Evolutionary conservation across 2,329 filamentous ascomycete species (phyloP), one percentile per base, ranked within the genome.

Genomic region (Botrytis cinerea): DNA sequence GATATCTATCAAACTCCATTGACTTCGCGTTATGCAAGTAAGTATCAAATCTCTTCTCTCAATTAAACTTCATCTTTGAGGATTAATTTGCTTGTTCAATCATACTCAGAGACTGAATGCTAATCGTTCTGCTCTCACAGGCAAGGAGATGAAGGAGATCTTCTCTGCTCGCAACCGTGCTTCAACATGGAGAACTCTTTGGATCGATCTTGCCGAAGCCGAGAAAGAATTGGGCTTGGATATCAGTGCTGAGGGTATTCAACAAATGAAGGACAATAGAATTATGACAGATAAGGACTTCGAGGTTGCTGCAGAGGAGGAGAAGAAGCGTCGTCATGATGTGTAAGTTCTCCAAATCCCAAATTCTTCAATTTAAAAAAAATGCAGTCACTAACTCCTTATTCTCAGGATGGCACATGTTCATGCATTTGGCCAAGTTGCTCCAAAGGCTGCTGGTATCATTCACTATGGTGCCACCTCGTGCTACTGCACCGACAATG

Each of bases 191-290:
- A 62, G 79, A 79, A 71, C 89, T 88, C 77, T 97, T 28, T 98
- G 95, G 95, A 85, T 95, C 62, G 90, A 87, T 83, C 91, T 97
- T 18, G 94, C 94, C 38, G 91, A 97, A 85, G 86, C 88, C 16
- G 92, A 97, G 85, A 91, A 90, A 82, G 92, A 95, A 82, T 87
- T 97, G 2, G 94, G 94, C 2, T 88, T 97, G 61, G 84, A 88
- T 10, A 95, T 97, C 80, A 90, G 88, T 22, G 82, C 87, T 32
- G 89, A 95, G 79, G 94, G 94, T 14, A 85, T 98, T 70, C 87
- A 90, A 74, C 88, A 94, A 82, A 92, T 97, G 88, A 86, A 88
- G 76, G 87, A 89, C n/a, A 87, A 95, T 75, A 85, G 95, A 62
- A 86, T 86, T n/a, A 87, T 97, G 51, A 91, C 91, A 64, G 92